Percentiles rank a stretch among this genome's conserved stretches.
Evolutionary conservation across 2,329 filamentous ascomycete genomes (phyloP).

Genomic region (Aspergillus sp.): DNA sequence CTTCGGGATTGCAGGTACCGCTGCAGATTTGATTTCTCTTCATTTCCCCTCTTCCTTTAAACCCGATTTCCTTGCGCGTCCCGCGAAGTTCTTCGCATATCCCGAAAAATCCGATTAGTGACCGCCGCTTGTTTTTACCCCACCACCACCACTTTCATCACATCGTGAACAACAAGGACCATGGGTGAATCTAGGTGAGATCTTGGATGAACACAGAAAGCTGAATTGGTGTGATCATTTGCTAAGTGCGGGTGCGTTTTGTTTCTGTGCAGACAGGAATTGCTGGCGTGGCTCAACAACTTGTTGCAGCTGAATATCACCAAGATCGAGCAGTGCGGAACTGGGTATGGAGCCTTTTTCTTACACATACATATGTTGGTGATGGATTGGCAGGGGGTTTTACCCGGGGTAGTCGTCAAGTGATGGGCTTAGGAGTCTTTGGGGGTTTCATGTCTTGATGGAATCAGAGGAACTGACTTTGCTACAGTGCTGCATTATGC

Average conservation of each 20-base stretch:
- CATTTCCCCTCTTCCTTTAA: slow-evolving; percentile 1
- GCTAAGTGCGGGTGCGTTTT: too few species aligned
- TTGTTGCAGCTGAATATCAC: slow-evolving; percentile 96
- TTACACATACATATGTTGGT: not conserved
- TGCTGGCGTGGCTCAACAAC: slow-evolving; percentile 94
- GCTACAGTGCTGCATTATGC: slow-evolving; percentile 75
- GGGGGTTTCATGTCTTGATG: not conserved
- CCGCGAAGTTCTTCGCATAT: slow-evolving; percentile 2
- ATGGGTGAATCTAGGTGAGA: slow-evolving; percentile 59
- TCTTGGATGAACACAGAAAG: slow-evolving; percentile 12
- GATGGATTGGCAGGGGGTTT: not conserved
- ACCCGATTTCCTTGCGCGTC: slow-evolving; percentile 2
- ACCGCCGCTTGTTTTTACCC: slow-evolving; percentile 17
- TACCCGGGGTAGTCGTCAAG: too few species aligned
- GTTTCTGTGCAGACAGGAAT: slow-evolving; percentile 65
- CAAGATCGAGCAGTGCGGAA: slow-evolving; percentile 98
- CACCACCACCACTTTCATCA: slow-evolving; percentile 17
- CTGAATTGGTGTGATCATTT: not conserved
- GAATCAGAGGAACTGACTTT: not conserved
- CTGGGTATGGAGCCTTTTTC: slow-evolving; percentile 58
- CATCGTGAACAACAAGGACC: not conserved
- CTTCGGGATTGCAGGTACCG: slow-evolving; percentile 10
- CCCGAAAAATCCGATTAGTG: slow-evolving; percentile 4
- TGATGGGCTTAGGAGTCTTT: too few species aligned
- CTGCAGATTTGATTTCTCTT: slow-evolving; percentile 3